Base-by-base conservation (phyloP, 73 alveolate genomes). In the Halteria grandinella region DNA sequence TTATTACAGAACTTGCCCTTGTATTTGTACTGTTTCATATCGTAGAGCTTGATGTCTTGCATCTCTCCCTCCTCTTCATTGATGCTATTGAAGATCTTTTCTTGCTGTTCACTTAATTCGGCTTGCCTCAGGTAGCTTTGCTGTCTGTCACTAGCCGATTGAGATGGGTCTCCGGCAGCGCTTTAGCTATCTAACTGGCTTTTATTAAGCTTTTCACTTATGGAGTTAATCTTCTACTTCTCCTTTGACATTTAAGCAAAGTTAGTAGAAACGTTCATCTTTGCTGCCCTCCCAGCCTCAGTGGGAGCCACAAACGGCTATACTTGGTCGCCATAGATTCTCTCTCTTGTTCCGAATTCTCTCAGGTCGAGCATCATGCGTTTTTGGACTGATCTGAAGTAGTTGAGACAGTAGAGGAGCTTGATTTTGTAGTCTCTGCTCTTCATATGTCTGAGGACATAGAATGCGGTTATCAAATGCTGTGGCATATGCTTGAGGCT, bases 261-360 rank as follows among this genome's bases (percentile, higher is more conserved):
- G 53, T 66, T 66, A 5, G 80, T n/a, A n/a, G n/a, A n/a, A n/a
- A n/a, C 80, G 21, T 66, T 66, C 5, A 44, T 44, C 52, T 66
- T 25, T 1, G 80, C 17, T 6, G 29, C 51, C 53, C 47, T 66
- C 43, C 47, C 66, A 45, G 80, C 80, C 32, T 66, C 80, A 11
- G 23, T 47, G 15, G 80, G 33, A n/a, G 80, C 69, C 15, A 66
- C 47, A 11, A 66, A 45, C 7, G 80, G 80, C 32, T 66, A 31
- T 20, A 44, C 63, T 44, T 45, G 24, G 34, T 82, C 91, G 1
- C 91, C 91, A n/a, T 71, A 15, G 29, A 82, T 53, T 47, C 83
- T 82, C n/a, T 82, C 91, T 72, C 91, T 71, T 3, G 87, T 71
- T 11, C 55, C 63, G 32, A 82, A 49, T 28, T 82, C 91, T 36